Conservation (phyloP, 2,329 filamentous ascomycete species). For the Neoarthrinium moseri region DNA sequence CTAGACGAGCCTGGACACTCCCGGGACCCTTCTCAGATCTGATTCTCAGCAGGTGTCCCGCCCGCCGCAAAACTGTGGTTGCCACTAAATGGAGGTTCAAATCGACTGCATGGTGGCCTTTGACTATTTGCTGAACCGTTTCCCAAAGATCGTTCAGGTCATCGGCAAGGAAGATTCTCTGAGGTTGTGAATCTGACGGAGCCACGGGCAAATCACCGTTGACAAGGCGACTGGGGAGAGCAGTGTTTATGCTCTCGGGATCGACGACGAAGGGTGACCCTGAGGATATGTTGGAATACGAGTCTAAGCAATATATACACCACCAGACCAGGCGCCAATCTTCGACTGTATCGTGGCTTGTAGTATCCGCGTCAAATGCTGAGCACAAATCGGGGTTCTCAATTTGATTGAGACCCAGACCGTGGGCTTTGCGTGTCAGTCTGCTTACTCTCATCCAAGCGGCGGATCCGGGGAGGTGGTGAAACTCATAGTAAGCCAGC, state of each 20-base stretch:
- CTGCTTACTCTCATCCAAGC: constrained; percentile 31
- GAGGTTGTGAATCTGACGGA: background rate
- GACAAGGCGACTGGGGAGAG: constrained; percentile 18
- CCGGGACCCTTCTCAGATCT: constrained; percentile 14
- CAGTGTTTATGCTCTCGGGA: constrained; percentile 25
- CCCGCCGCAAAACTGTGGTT: constrained; percentile 23
- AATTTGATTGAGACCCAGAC: constrained; percentile 30
- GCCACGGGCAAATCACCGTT: constrained; percentile 5
- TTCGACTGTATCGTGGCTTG: constrained; percentile 28
- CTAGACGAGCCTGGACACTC: constrained; percentile 11
- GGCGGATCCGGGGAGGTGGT: constrained; percentile 30
- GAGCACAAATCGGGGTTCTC: constrained; percentile 27
- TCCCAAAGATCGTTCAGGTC: constrained; percentile 22
- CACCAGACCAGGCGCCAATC: constrained; percentile 35
- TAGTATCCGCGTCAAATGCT: constrained; percentile 16
- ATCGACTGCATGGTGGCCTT: constrained; percentile 14
- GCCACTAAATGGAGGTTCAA: constrained; percentile 28
- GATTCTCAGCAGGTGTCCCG: constrained; percentile 20
- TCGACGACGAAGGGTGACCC: constrained; percentile 26
- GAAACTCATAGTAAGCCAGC: constrained; percentile 34
- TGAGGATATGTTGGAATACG: constrained; percentile 31
- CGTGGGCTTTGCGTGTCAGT: constrained; percentile 32
- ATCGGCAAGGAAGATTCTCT: constrained; percentile 22
- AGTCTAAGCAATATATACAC: constrained; percentile 33
- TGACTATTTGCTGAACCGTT: constrained; percentile 18